Conservation (phyloP, 257 asterid genomes). For the Asclepias syriaca region DNA sequence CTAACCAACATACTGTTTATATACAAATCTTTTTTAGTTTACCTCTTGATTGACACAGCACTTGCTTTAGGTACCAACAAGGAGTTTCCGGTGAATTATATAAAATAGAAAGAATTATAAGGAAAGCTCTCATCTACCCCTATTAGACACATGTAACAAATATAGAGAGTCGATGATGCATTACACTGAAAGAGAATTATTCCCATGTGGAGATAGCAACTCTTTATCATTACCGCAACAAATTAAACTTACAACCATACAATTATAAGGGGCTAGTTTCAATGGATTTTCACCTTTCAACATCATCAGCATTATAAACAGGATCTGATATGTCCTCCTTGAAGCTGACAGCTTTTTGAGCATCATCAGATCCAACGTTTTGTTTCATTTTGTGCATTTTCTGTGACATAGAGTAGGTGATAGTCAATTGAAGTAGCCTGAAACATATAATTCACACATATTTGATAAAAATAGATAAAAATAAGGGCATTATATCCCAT, state of each 20-base stretch:
- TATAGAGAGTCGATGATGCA: neutral
- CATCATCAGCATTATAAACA: constrained; percentile 25
- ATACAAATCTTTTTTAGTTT: neutral
- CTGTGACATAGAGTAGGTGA: constrained; percentile 27
- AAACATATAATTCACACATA: neutral
- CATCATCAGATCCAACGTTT: constrained; percentile 8
- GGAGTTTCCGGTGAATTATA: neutral
- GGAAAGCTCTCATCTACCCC: neutral
- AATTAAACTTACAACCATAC: neutral
- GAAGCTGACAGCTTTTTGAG: constrained; percentile 15
- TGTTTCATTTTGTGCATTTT: constrained; percentile 38
- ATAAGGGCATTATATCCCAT: neutral
- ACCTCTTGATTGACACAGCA: neutral
- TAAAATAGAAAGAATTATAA: neutral
- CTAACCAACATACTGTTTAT: neutral
- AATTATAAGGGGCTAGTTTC: neutral
- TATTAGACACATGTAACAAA: neutral
- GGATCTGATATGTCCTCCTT: constrained; percentile 22
- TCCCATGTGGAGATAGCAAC: neutral
- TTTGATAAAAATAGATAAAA: neutral
- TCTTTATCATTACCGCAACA: too few species aligned
- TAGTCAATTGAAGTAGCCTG: neutral
- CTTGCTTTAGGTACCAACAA: too few species aligned
- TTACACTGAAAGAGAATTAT: neutral
- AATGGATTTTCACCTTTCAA: constrained; percentile 17